Evolutionary conservation across 345 rosid species (phyloP).

Genomic region (Noccaea bulbosa): DNA sequence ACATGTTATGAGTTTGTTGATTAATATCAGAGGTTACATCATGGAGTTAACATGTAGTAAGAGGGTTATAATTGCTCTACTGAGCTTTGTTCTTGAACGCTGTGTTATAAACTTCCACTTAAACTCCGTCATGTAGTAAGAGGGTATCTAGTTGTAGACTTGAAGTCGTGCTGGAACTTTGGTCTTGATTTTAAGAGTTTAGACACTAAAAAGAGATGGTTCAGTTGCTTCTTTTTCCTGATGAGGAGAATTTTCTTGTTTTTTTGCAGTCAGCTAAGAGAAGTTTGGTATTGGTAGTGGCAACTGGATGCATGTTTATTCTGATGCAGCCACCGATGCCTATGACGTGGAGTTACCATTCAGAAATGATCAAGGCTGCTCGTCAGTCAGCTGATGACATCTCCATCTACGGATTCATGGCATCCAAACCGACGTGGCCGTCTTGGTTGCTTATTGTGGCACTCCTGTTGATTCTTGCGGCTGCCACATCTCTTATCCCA

Average conservation of each 20-base stretch:
- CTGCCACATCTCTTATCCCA: constrained; percentile 85
- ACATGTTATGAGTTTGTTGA: constrained; percentile 22
- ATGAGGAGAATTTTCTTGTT: constrained; percentile 15
- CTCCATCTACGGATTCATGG: constrained; percentile 89
- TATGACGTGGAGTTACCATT: constrained; percentile 77
- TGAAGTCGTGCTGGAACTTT: constrained; percentile 24
- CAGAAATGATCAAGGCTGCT: constrained; percentile 83
- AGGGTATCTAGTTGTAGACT: constrained; percentile 17
- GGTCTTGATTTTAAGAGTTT: constrained; percentile 18
- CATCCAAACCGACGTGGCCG: constrained; percentile 98
- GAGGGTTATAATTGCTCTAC: background rate
- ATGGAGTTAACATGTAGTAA: constrained; percentile 19
- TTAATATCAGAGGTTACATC: constrained; percentile 17
- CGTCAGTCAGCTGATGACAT: constrained; percentile 95
- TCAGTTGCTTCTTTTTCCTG: constrained; percentile 27
- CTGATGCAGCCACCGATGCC: constrained; percentile 97
- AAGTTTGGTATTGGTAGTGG: constrained; percentile 83
- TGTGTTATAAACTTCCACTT: constrained; percentile 14
- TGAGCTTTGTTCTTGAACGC: constrained; percentile 28
- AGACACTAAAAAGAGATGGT: constrained; percentile 12
- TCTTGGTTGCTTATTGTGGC: constrained; percentile 92
- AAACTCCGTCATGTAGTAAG: background rate
- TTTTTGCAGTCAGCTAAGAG: constrained; percentile 86
- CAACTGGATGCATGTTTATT: constrained; percentile 85
- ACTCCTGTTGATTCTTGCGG: constrained; percentile 83